Conservation (phyloP, 1,284 basidiomycete species). For the Volvariella volvacea region DNA sequence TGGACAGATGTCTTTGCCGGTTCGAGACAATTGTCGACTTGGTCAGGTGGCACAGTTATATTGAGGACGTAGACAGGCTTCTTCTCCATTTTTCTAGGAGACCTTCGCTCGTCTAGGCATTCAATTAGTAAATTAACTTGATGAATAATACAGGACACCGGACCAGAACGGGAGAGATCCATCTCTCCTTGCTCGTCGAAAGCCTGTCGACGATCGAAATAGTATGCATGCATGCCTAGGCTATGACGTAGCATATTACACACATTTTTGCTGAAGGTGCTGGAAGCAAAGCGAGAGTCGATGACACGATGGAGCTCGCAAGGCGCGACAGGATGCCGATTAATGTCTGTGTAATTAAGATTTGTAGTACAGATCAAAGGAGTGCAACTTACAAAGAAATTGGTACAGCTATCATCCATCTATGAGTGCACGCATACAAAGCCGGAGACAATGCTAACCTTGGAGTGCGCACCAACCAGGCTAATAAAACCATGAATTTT, state of each 20-base stretch:
- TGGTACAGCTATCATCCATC: constrained; percentile 56
- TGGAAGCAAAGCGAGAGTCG: constrained; percentile 57
- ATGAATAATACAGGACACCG: constrained; percentile 9
- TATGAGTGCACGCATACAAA: constrained; percentile 8
- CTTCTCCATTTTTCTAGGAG: constrained; percentile 71
- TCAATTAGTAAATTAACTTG: not conserved
- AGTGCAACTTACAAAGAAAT: constrained; percentile 61
- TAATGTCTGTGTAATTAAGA: constrained; percentile 56
- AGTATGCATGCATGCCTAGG: not conserved
- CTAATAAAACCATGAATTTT: constrained; percentile 77
- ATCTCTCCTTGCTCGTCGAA: constrained; percentile 55
- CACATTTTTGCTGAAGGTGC: constrained; percentile 68
- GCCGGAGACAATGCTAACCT: constrained; percentile 43
- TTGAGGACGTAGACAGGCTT: constrained; percentile 79
- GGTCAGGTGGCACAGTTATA: constrained; percentile 53
- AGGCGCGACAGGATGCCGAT: constrained; percentile 63
- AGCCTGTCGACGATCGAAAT: constrained; percentile 34
- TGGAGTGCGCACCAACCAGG: constrained; percentile 65
- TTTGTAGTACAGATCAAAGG: constrained; percentile 1
- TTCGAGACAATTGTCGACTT: constrained; percentile 74
- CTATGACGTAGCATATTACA: constrained; percentile 10
- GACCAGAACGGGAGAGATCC: constrained; percentile 37
- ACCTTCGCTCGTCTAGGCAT: constrained; percentile 48
- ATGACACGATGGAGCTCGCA: constrained; percentile 70
- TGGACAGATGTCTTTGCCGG: constrained; percentile 67